phyloP scores from a whole-genome alignment of 208 protist genomes.

The Angomonas desouzai region DNA sequence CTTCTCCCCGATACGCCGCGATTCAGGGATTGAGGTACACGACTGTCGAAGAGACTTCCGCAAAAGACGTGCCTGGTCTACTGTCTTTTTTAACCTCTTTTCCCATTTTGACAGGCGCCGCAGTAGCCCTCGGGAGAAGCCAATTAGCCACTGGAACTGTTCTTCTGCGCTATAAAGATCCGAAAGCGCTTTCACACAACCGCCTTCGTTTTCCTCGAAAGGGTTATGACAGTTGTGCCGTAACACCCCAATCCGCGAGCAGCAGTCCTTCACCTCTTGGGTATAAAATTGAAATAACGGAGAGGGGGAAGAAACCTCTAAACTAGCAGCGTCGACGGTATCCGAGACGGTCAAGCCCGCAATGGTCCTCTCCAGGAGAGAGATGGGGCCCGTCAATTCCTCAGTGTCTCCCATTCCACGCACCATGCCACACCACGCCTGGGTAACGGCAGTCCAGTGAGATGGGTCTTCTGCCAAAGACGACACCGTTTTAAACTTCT shows the following conservation, averaged over 20 bases:
- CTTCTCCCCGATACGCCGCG: too few species aligned
- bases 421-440: not conserved
- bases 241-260: not conserved
- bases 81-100: not conserved
- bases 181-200: too few species aligned
- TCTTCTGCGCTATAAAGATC: too few species aligned
- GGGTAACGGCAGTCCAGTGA: not conserved
- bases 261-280: not conserved
- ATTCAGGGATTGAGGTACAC: too few species aligned
- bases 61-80: not conserved
- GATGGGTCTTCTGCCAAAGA: not conserved
- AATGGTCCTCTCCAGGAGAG: not conserved
- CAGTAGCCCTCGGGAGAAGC: not conserved
- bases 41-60: not conserved
- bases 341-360: not conserved
- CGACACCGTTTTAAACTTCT: not conserved
- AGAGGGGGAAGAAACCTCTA: not conserved
- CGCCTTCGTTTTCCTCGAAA: too few species aligned
- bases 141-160: not conserved
- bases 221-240: too few species aligned
- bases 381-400: not conserved
- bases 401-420: not conserved
- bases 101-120: not conserved
- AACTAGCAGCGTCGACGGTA: not conserved
- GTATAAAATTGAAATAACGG: not conserved